These are phyloP conservation scores for Gonapodya sp. DNA, from an alignment of 192 early-diverging fungal genomes.

Conservation along the genomic window DNA sequence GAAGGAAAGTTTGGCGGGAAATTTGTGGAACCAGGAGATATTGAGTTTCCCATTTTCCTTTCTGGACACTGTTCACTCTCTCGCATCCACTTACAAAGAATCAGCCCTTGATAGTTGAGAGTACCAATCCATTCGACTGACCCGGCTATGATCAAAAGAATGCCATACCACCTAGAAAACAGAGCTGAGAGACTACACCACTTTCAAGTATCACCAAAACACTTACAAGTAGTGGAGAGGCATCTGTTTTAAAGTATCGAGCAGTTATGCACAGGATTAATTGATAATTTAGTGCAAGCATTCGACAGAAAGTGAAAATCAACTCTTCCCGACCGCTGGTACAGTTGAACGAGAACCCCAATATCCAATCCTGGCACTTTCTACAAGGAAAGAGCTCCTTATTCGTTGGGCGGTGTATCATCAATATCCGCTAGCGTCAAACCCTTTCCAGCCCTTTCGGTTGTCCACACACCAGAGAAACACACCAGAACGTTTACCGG, in stretches of 20 bases:
- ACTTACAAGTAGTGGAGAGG: slow-evolving; percentile 22
- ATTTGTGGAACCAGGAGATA: neutral
- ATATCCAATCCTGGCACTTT: too few species aligned
- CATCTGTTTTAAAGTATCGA: too few species aligned
- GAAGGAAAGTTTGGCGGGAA: slow-evolving; percentile 8
- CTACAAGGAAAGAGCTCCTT: too few species aligned
- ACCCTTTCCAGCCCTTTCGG: too few species aligned
- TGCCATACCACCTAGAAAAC: slow-evolving; percentile 18
- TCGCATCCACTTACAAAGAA: slow-evolving; percentile 22
- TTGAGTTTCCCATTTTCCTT: neutral
- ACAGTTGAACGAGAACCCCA: too few species aligned
- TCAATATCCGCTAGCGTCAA: too few species aligned
- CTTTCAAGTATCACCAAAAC: neutral
- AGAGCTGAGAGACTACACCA: too few species aligned
- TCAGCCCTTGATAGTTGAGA: slow-evolving; percentile 22
- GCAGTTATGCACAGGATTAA: too few species aligned
- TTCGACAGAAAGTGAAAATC: too few species aligned
- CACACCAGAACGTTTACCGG: neutral
- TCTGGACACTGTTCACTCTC: slow-evolving; percentile 13
- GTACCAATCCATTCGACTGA: slow-evolving; percentile 14
- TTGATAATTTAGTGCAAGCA: too few species aligned
- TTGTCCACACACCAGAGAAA: neutral
- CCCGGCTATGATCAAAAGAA: slow-evolving; percentile 23
- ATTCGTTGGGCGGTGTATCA: too few species aligned
- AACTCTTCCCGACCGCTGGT: too few species aligned